Percentiles rank a stretch among this genome's conserved stretches.
Evolutionary conservation across 2,329 filamentous ascomycete species (phyloP).

Genomic region (Alternaria arbusti): DNA sequence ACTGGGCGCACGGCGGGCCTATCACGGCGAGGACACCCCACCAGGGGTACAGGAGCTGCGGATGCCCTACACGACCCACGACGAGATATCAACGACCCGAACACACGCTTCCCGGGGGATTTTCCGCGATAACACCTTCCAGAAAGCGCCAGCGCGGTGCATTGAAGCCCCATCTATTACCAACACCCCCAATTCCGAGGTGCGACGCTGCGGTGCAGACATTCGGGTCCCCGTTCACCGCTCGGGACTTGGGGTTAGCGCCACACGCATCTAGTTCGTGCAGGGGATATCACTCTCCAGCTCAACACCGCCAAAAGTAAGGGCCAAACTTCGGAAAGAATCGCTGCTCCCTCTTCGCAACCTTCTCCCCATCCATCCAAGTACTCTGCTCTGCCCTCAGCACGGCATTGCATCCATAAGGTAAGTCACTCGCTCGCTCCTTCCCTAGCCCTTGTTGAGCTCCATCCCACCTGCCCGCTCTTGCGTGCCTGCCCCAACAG

Average conservation of each 20-base stretch:
- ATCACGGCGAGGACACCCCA: constrained; percentile 7
- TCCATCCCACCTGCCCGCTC: constrained; percentile 17
- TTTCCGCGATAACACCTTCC: background rate
- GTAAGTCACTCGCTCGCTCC: constrained; percentile 24
- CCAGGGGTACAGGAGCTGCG: constrained; percentile 20
- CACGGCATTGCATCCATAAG: constrained; percentile 34
- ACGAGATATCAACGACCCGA: constrained; percentile 2
- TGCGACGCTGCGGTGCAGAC: constrained; percentile 10
- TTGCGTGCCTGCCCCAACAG: constrained; percentile 25
- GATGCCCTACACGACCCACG: constrained; percentile 8
- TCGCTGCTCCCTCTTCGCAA: constrained; percentile 31
- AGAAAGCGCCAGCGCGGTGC: background rate
- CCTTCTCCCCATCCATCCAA: constrained; percentile 36
- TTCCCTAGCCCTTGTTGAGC: constrained; percentile 13
- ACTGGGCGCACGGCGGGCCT: constrained; percentile 16
- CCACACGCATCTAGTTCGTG: constrained; percentile 29
- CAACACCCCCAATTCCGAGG: constrained; percentile 8
- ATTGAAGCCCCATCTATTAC: background rate
- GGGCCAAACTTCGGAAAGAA: constrained; percentile 40
- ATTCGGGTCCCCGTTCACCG: constrained; percentile 45
- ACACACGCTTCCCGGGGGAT: constrained; percentile 1
- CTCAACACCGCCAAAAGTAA: constrained; percentile 40
- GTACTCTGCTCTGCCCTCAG: constrained; percentile 23
- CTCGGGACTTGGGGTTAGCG: constrained; percentile 34
- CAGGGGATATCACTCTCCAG: constrained; percentile 26